Evolutionary conservation across 805 yeast genomes (phyloP).

Genomic region (Yarrowia divulgata): DNA sequence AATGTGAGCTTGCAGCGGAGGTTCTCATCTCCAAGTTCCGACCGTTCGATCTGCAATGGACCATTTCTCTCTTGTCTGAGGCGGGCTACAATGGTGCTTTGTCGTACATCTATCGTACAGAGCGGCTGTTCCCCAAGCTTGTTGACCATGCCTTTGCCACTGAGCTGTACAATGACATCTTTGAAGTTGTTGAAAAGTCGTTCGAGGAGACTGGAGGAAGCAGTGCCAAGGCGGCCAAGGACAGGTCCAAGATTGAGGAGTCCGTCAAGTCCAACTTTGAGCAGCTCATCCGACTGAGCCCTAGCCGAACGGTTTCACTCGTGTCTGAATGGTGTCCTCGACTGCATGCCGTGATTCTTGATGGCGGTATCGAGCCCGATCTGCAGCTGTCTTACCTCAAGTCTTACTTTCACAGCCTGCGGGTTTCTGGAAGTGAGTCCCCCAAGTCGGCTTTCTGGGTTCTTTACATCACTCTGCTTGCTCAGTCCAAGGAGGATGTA

Average conservation of each 20-base stretch:
- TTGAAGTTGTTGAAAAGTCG: constrained; percentile 43
- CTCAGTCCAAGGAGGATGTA: background rate
- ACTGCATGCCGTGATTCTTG: constrained; percentile 53
- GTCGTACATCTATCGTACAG: constrained; percentile 61
- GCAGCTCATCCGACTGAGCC: constrained; percentile 29
- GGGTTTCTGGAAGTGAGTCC: constrained; percentile 11
- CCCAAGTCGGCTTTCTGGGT: constrained; percentile 11
- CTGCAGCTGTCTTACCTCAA: constrained; percentile 23
- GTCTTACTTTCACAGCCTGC: constrained; percentile 20
- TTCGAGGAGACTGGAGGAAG: constrained; percentile 32
- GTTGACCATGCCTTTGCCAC: constrained; percentile 58
- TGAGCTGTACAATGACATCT: constrained; percentile 24
- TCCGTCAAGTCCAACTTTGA: background rate
- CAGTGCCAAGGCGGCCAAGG: constrained; percentile 44
- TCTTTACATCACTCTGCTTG: constrained; percentile 8
- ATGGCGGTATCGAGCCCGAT: constrained; percentile 46
- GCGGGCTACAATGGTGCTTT: constrained; percentile 67
- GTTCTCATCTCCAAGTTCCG: constrained; percentile 71
- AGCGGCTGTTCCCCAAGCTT: constrained; percentile 60
- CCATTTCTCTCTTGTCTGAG: constrained; percentile 60
- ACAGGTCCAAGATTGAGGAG: constrained; percentile 21
- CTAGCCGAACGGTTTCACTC: constrained; percentile 41
- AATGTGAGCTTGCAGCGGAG: constrained; percentile 78
- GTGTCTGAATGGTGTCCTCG: constrained; percentile 53
- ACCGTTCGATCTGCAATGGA: constrained; percentile 60